Evolutionary conservation across 495 filamentous ascomycete species (phyloP), one percentile per base, ranked within the genome.

Genomic region (Astrocystis sublimbata): DNA sequence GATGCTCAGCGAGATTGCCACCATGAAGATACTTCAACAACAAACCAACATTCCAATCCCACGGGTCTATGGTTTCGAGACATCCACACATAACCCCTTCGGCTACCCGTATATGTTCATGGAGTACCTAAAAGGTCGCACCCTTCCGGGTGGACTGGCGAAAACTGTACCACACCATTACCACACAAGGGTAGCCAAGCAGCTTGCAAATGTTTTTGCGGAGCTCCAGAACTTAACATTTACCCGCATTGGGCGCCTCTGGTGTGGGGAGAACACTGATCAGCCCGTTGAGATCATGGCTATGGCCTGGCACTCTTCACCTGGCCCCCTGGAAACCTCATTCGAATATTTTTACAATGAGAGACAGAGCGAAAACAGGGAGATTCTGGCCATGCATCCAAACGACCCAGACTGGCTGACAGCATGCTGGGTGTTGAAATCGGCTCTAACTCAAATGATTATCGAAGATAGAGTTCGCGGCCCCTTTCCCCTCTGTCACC

Each of bases 401-500:
- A 12, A 41, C 17, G 38, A 41, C 17, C 12, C 38, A n/a, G 38
- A 41, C 13, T 41, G 38, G 38, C 2, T 12, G 38, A 41, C 38
- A 41, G 38, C 38, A 3, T 41, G 38, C 6, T 41, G 38, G 38
- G 6, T 41, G 15, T n/a, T 41, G 38, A 41, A 41, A 41, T n/a
- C 38, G 5, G 38, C 38, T n/a, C 13, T 41, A 41, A 3, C 38
- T n/a, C 38, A 41, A n/a, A 41, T 41, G 4, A 41, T 41, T 6
- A n/a, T 41, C 17, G 38, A 41, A 41, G 1, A 12, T 41, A 12
- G 13, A 41, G 38, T 41, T 6, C 38, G 6, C 38, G 8, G 38
- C 38, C 38, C 38, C 38, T 41, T 41, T 53, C 49, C 49, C 35
- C 19, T 53, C 28, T 53, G 49, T 31, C 49, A 53, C 49, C 2